These are phyloP conservation scores for Leucocoprinus leucothites DNA, from an alignment of 768 basidiomycete genomes.

Conservation along the genomic window DNA sequence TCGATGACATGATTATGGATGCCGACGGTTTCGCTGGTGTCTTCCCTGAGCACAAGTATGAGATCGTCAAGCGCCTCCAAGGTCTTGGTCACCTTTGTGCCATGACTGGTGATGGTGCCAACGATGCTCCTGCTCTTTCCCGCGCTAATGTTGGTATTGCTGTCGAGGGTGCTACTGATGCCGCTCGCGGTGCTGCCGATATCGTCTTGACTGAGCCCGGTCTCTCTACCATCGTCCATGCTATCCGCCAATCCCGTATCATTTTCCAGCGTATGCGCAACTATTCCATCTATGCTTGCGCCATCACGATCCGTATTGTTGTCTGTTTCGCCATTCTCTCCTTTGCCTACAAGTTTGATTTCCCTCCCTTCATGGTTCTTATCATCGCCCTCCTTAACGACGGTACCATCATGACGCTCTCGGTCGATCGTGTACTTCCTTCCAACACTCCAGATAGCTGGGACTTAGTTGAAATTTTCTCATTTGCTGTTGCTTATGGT, in stretches of 20 bases:
- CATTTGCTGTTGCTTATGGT: constrained; percentile 94
- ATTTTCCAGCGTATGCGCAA: constrained; percentile 99
- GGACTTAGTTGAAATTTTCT: constrained; percentile 96
- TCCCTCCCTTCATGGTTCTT: constrained; percentile 99
- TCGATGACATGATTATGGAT: constrained; percentile 99
- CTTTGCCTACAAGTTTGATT: constrained; percentile 96
- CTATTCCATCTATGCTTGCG: constrained; percentile 95
- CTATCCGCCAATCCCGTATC: constrained; percentile 95
- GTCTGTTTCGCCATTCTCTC: constrained; percentile 95
- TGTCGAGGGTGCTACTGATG: constrained; percentile 98
- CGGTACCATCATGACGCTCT: constrained; percentile 98
- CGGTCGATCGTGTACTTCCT: constrained; percentile 93
- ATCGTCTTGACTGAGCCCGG: constrained; percentile 98
- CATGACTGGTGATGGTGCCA: constrained; percentile 99
- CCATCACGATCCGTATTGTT: constrained; percentile 98
- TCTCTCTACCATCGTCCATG: constrained; percentile 98
- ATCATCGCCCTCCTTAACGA: constrained; percentile 97
- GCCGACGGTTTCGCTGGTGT: constrained; percentile 99
- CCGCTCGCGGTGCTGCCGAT: constrained; percentile 97
- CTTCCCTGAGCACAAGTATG: constrained; percentile 99
- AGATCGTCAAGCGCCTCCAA: constrained; percentile 98
- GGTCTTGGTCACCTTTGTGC: constrained; percentile 93
- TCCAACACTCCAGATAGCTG: constrained; percentile 94
- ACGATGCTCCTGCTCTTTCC: constrained; percentile 95
- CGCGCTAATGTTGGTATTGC: constrained; percentile 99